phyloP scores from a whole-genome alignment of 164 flowering plant genomes.

The Nelumbo lutea region DNA sequence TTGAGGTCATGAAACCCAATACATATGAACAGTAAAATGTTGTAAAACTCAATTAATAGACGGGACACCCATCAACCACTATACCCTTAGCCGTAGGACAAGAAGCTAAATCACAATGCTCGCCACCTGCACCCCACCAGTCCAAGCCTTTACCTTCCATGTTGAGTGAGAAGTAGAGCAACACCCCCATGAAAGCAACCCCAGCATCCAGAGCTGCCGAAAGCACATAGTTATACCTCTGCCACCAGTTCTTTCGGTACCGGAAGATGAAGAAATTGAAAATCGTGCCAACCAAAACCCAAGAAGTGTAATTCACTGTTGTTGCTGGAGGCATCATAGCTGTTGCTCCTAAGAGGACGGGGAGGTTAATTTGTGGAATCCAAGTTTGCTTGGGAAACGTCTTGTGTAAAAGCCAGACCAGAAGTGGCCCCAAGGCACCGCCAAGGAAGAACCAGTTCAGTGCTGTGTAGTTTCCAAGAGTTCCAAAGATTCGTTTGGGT shows the following conservation, averaged over 20 bases:
- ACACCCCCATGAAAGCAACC: conserved; percentile 57
- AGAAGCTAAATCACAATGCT: conserved; percentile 63
- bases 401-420: conserved; percentile 75
- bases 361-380: conserved; percentile 85
- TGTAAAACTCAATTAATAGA: background rate
- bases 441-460: conserved; percentile 94
- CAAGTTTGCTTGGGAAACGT: conserved; percentile 72
- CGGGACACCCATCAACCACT: conserved; percentile 54
- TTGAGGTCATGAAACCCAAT: too few species aligned
- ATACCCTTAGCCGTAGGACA: conserved; percentile 86
- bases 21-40: background rate
- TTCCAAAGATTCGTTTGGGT: conserved; percentile 73
- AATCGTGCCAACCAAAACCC: conserved; percentile 47
- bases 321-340: conserved; percentile 83
- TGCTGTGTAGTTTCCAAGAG: conserved; percentile 53
- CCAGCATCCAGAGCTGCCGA: conserved; percentile 56
- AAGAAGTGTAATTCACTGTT: conserved; percentile 68
- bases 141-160: conserved; percentile 38
- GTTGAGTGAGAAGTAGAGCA: conserved; percentile 56
- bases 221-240: conserved; percentile 22
- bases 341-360: conserved; percentile 82
- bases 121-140: conserved; percentile 88
- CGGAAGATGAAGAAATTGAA: conserved; percentile 46
- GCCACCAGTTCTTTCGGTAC: conserved; percentile 81
- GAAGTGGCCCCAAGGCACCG: conserved; percentile 72